Base-by-base conservation (phyloP, 768 basidiomycete genomes). In the Trametes villosa region DNA sequence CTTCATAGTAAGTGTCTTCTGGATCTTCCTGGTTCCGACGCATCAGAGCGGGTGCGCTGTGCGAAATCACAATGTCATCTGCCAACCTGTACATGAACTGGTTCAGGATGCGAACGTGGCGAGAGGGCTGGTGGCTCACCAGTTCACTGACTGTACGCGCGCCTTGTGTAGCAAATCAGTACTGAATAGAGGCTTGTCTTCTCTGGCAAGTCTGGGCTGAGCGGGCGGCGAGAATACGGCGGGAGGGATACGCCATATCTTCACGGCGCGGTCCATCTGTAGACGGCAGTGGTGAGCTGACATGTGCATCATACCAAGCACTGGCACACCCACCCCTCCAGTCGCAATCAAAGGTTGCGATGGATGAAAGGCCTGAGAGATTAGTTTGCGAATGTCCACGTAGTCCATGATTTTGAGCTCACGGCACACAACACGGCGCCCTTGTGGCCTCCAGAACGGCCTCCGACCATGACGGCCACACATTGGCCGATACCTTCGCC, bases 141-240 rank as follows among this genome's bases (percentile, higher is more conserved):
- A 92, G 36, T 77, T 72, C 1, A 92, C 75, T 2, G 87, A 88
- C 20, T 86, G 69, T 2, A 90, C 81, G 9, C 85, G 78, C 17
- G 87, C 83, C 64, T 83, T 84, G 65, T 92, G 90, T 13, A 93
- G 78, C 30, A 78, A 75, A 27, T 81, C 78, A 41, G 83, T 88
- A 64, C 86, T 88, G 68, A 91, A 92, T 3, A 93, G 69, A 0
- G 91, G 90, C 61, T 91, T 92, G 60, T 92, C 90, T 70, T 88
- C 86, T 33, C 88, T 79, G 48, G 77, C 74, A 7, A 63, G 30
- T 15, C 38, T 48, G 4, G 62, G 62, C 22, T 44, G 49, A 8
- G 31, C 33, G 13, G 46, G 50, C 9, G 53, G 47, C 8, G 50
- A 86, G 74, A 50, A 70, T 62, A n/a, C 77, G 71, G 3, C 75